Conservation (phyloP, 1,284 basidiomycete species). For the Pterula multifida region DNA sequence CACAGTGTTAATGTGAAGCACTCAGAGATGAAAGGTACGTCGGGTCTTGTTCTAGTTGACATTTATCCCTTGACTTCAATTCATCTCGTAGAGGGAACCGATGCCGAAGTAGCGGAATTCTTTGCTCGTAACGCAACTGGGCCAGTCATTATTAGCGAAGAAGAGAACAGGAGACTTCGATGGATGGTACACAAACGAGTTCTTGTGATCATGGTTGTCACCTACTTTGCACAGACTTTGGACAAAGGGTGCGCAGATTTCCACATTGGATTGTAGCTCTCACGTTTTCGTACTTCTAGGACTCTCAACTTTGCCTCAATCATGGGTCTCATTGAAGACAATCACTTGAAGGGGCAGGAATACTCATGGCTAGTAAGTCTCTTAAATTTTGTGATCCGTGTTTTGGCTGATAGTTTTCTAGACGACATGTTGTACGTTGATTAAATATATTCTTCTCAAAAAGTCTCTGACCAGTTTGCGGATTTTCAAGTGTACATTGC, state of each 20-base stretch:
- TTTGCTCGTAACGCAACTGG: conserved; percentile 22
- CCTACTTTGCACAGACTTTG: conserved; percentile 40
- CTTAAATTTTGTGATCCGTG: background rate
- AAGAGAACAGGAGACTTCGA: conserved; percentile 29
- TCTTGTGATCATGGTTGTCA: conserved; percentile 38
- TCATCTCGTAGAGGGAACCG: conserved; percentile 25
- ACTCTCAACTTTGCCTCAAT: conserved; percentile 44
- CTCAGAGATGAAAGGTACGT: background rate
- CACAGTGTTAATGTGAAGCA: background rate
- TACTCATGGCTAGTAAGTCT: conserved; percentile 28
- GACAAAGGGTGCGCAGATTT: conserved; percentile 33
- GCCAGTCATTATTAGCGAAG: conserved; percentile 29
- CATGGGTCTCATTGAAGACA: conserved; percentile 39
- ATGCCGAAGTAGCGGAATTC: conserved; percentile 36
- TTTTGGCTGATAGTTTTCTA: background rate
- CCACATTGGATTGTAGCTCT: background rate
- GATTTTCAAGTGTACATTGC: conserved; percentile 27
- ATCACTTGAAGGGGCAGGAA: conserved; percentile 33
- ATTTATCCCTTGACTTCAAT: too few relatives aligned
- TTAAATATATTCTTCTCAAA: conserved; percentile 2
- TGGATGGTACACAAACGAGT: conserved; percentile 42
- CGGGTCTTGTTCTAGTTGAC: conserved; percentile 4
- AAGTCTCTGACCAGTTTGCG: background rate
- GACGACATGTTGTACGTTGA: conserved; percentile 31
- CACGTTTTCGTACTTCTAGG: conserved; percentile 12